phyloP scores from a whole-genome alignment of 2,329 filamentous ascomycete species.

The Colletotrichum siamense region DNA sequence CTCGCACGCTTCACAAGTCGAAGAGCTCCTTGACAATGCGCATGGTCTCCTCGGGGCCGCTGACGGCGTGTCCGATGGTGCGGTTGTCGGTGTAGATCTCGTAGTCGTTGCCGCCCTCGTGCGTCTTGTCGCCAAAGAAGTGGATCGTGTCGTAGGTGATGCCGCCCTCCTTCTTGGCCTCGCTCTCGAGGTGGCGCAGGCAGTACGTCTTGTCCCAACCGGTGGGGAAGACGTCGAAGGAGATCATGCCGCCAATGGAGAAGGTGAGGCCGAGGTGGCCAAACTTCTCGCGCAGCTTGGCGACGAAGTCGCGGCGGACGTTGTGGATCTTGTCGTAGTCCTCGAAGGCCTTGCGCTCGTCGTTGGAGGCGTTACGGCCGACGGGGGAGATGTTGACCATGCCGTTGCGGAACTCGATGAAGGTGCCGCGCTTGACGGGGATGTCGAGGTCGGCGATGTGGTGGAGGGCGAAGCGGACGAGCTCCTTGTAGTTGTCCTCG shows the following conservation, averaged over 20 bases:
- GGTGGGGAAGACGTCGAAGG: constrained; percentile 94
- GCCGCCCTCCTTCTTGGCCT: constrained; percentile 72
- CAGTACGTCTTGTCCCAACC: constrained; percentile 70
- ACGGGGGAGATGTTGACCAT: constrained; percentile 89
- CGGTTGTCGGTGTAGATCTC: constrained; percentile 88
- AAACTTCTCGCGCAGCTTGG: constrained; percentile 80
- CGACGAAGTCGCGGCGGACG: constrained; percentile 79
- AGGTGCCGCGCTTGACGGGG: constrained; percentile 83
- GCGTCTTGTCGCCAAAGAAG: constrained; percentile 98
- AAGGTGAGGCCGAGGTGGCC: constrained; percentile 86
- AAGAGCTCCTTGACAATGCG: constrained; percentile 83
- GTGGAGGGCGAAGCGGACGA: constrained; percentile 78
- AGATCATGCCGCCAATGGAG: constrained; percentile 96
- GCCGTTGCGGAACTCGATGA: constrained; percentile 88
- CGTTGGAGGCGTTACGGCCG: constrained; percentile 81
- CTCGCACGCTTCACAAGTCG: constrained; percentile 51
- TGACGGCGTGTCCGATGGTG: constrained; percentile 86
- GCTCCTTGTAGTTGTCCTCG: constrained; percentile 80
- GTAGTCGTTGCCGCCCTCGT: constrained; percentile 90
- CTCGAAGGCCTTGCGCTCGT: constrained; percentile 85
- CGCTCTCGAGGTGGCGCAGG: constrained; percentile 83
- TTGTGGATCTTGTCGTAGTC: constrained; percentile 79
- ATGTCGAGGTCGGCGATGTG: constrained; percentile 86
- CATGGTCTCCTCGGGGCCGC: constrained; percentile 82
- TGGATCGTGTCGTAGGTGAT: constrained; percentile 87